A percentile compares a stretch with the other conserved stretches of the same genome.
phyloP scores from a whole-genome alignment of 257 asterid genomes.

The Nicotiana knightiana region DNA sequence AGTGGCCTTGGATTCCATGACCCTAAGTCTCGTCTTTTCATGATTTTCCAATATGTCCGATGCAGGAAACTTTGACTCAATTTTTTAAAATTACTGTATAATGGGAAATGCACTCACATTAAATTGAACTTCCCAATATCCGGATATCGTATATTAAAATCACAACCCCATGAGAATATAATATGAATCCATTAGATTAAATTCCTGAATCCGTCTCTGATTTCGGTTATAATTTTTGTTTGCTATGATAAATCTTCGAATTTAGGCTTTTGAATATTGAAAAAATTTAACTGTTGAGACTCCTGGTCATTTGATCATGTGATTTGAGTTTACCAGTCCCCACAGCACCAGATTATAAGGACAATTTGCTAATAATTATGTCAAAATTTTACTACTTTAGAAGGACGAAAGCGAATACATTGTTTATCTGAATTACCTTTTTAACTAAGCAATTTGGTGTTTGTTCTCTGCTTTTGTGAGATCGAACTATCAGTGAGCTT shows the following conservation, averaged over 20 bases:
- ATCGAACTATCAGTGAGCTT: neutral
- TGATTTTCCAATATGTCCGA: neutral
- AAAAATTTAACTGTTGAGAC: no score
- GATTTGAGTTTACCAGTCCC: neutral
- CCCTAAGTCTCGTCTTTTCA: conserved; percentile 6
- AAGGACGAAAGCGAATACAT: neutral
- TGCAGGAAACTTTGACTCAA: neutral
- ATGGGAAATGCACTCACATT: no score
- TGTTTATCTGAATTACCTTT: no score
- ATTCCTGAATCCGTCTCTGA: no score
- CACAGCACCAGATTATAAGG: neutral
- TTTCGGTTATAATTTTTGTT: no score
- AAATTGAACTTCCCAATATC: no score
- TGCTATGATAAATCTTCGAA: no score
- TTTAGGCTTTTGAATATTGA: no score
- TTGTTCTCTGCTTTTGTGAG: neutral
- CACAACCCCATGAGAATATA: neutral
- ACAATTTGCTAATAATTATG: neutral
- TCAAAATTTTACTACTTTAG: neutral
- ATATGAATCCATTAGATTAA: neutral
- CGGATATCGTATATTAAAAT: no score
- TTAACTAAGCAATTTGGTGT: neutral
- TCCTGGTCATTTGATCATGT: no score
- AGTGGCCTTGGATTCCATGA: conserved; percentile 5
- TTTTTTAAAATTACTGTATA: no score